Evolutionary conservation across 148 eudicot genomes (phyloP), one percentile per base, ranked within the genome.

Genomic region (Linanthus parryae): DNA sequence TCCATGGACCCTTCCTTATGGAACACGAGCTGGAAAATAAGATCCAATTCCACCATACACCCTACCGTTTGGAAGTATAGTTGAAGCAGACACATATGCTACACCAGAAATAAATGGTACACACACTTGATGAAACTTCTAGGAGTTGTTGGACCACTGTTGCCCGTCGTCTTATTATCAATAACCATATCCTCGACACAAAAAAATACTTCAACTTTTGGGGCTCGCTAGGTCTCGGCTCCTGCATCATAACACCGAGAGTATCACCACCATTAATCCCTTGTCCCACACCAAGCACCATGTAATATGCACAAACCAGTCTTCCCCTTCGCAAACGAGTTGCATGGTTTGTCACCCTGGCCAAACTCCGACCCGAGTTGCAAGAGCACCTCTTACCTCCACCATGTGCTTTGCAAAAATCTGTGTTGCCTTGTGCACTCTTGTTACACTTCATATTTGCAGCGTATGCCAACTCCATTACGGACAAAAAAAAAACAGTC

Each of bases 341-440:
- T 77, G 62, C 98, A 87, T 8, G 76, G 67, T 41, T 56, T 78
- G 57, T 81, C 84, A 8, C 68, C 67, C 9, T 28, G 50, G 7
- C 95, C 97, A 60, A 52, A 73, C 26, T 60, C 69, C 11, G 88
- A 82, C 48, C 71, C 97, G 14, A 73, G 69, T 13, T 79, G 95
- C 97, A 91, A 1, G 71, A 68, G 63, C 99, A 84, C 58, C 82
- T 72, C 71, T 82, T 84, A 1, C 99, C 99, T 17, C 99, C 99
- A 3, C 99, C 99, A 43, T 94, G 99, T 16, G 95, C 99, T 70
- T 94, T 94, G 75, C 99, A 94, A 74, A 82, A 94, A 61, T 94
- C 92, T 14, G 99, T 94, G 70, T 95, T 88, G 1, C 99, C 99
- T 68, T 94, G 99, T 16, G 99, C 99, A 61, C 99, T 94, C 68